Evolutionary conservation across 2,329 filamentous ascomycete species (phyloP).

Genomic region (Sarocladium strictum): DNA sequence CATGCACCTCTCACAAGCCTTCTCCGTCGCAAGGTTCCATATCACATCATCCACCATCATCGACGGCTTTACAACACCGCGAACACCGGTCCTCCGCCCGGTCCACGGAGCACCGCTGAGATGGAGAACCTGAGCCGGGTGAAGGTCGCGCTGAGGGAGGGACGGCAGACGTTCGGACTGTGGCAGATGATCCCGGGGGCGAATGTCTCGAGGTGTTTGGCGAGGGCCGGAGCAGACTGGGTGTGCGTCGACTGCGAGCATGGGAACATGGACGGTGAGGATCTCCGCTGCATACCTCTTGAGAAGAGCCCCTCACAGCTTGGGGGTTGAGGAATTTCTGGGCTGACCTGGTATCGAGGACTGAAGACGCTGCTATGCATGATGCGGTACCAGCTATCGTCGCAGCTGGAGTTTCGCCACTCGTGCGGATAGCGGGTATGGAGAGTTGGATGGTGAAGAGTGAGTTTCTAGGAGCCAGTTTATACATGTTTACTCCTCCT

Average conservation of each 20-base stretch:
- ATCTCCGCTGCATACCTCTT: not conserved
- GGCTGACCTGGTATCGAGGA: not conserved
- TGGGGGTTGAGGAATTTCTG: too few relatives aligned
- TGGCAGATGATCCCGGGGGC: slow-evolving; percentile 60
- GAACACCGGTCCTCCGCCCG: not conserved
- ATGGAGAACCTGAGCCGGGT: slow-evolving; percentile 44
- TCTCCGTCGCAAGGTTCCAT: not conserved
- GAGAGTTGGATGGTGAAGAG: slow-evolving; percentile 41
- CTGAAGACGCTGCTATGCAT: slow-evolving; percentile 42
- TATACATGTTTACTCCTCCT: not conserved
- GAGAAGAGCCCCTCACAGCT: too few relatives aligned
- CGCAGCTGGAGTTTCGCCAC: slow-evolving; percentile 35
- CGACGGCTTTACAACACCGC: not conserved
- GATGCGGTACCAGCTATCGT: slow-evolving; percentile 48
- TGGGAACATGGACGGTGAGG: slow-evolving; percentile 41
- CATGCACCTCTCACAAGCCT: not conserved
- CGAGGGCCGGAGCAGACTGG: slow-evolving; percentile 59
- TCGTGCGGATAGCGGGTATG: slow-evolving; percentile 47
- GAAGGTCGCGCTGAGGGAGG: slow-evolving; percentile 41
- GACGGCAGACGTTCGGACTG: slow-evolving; percentile 45
- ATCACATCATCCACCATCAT: not conserved
- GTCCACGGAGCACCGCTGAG: slow-evolving; percentile 6
- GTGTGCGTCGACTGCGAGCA: slow-evolving; percentile 55
- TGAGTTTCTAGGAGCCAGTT: slow-evolving; percentile 14
- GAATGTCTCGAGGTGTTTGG: slow-evolving; percentile 54